Base-by-base conservation (phyloP, 148 eudicot species). In the Persicaria maculosa region DNA sequence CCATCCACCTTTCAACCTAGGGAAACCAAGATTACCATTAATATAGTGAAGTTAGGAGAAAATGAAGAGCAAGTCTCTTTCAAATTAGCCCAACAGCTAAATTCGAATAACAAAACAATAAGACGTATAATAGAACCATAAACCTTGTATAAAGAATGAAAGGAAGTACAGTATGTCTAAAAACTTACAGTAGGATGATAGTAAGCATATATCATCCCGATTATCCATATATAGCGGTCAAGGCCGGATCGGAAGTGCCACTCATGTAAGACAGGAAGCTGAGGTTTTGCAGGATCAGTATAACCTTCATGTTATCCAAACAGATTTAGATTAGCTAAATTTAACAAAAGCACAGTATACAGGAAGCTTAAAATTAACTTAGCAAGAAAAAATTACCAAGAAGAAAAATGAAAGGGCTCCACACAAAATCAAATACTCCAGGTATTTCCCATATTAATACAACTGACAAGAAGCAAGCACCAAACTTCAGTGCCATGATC, bases 181-280 rank as follows among this genome's bases (percentile, higher is more conserved):
- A 50, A 75, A 74, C 84, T 85, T 84, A 92, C 99, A 16, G 84
- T 90, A 71, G 99, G 99, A 80, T 95, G 99, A 81, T 80, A 90
- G 72, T 95, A 95, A 59, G 99, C 99, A 86, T 90, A 95, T 76
- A 92, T 82, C 97, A 95, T 95, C 73, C 99, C 99, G 70, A 95
- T 57, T 77, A 95, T 95, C 99, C 99, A 95, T 81, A 95, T 90
- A 79, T 95, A 95, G 57, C 99, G 97, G 75, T 95, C 99, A 83
- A 95, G 99, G 59, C 99, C 97, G 1, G 97, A 92, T 72, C 97
- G 91, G 76, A 92, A 92, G 71, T 90, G 93, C 99, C 99, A 95
- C 81, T 95, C 99, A 75, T 87, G 89, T 86, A 95, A 79, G 75
- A 68, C 74, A 43, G 93, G 74, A 15, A 62, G 84, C 46, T 92